Evolutionary conservation across 2,329 filamentous ascomycete species (phyloP), one percentile per base, ranked within the genome.

Genomic region (Colletotrichum brevisporum): DNA sequence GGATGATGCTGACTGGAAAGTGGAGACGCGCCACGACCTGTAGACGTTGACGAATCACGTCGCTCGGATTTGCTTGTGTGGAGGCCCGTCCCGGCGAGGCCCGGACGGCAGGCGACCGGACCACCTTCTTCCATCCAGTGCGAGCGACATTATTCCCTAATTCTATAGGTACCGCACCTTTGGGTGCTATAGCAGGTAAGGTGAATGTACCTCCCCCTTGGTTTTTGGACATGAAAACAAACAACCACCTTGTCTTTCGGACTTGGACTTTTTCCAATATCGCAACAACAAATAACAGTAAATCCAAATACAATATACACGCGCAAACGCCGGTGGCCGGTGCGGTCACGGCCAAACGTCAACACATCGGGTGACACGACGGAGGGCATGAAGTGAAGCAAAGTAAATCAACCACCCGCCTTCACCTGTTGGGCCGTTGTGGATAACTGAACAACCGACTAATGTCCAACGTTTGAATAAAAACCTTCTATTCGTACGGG

Each of bases 71-170:
- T 47, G 60, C 48, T 39, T 59, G 53, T 36, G 62, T 59, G 66
- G 66, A 65, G 66, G 66, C 66, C 66, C 66, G 61, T 65, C 66
- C 54, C 66, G 66, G 41, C 31, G 50, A 51, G 66, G 61, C 66
- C 66, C 66, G 60, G 50, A 45, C 59, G 59, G 59, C 59, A 62
- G 50, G n/a, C 48, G 58, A 61, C 48, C 48, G 41, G 9, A 21
- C 47, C 47, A 50, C 21, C 21, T 13, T 21, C 18, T 54, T 54
- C 31, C n/a, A 15, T n/a, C 15, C 45, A 52, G 50, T 52, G 21
- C 50, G 50, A 52, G 31, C 27, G 27, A 31, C 8, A 36, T 36
- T 36, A 36, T 36, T 36, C 31, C 31, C 31, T 9, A 8, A 10
- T 36, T 10, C 31, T 10, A 6, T 36, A 36, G 21, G 21, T 36